Evolutionary conservation across 2,329 filamentous ascomycete genomes (phyloP).

Genomic region (Neofusicoccum ribis): DNA sequence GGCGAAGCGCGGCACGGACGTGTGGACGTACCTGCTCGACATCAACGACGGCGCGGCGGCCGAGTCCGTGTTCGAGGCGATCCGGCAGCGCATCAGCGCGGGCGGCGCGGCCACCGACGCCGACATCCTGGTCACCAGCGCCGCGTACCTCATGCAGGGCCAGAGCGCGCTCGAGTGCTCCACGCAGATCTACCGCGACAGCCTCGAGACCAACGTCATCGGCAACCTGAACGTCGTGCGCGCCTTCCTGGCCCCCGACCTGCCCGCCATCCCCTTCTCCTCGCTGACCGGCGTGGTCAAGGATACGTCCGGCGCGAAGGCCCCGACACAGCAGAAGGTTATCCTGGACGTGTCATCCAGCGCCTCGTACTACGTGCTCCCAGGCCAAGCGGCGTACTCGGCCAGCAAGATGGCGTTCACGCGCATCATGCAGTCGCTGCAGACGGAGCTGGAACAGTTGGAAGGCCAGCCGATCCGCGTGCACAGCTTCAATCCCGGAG

Average conservation of each 20-base stretch:
- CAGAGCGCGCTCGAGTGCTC: background rate
- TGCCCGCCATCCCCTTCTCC: background rate
- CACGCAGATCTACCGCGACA: background rate
- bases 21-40: slow-evolving; percentile 20
- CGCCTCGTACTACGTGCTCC: background rate
- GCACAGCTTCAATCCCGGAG: background rate
- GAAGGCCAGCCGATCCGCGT: background rate
- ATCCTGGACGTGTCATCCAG: slow-evolving; percentile 5
- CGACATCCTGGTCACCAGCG: slow-evolving; percentile 22
- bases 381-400: slow-evolving; percentile 14
- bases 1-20: background rate
- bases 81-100: slow-evolving; percentile 17
- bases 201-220: slow-evolving; percentile 21
- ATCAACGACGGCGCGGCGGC: background rate
- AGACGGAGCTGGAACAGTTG: background rate
- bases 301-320: background rate
- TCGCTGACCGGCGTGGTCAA: background rate
- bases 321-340: background rate
- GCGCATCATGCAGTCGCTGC: slow-evolving; percentile 10
- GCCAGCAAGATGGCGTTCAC: slow-evolving; percentile 17
- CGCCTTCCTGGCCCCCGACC: slow-evolving; percentile 21
- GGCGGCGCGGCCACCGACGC: background rate
- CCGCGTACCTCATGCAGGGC: slow-evolving; percentile 1
- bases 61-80: slow-evolving; percentile 1
- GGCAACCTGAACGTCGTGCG: slow-evolving; percentile 22